These are phyloP conservation scores for Ichthyophthirius multifiliis DNA, from an alignment of 169 alveolate genomes.

Conservation along the genomic window DNA sequence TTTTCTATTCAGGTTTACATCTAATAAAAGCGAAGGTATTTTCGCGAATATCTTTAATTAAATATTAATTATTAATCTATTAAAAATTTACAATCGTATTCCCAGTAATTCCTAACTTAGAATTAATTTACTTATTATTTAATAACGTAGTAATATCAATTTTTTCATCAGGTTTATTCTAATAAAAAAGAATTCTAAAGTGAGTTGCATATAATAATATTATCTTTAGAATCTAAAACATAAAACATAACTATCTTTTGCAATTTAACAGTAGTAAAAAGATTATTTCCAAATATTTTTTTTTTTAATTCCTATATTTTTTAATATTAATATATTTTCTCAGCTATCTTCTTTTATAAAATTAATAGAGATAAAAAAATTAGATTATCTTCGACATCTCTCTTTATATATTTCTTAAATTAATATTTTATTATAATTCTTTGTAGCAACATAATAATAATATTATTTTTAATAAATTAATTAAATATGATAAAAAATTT, in stretches of 20 bases:
- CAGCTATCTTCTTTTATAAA: conserved; percentile 66
- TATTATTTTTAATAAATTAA: too few species aligned
- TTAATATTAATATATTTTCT: conserved; percentile 43
- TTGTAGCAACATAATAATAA: too few species aligned
- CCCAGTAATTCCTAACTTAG: background rate
- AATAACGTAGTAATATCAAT: background rate
- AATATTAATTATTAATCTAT: background rate
- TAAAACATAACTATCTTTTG: conserved; percentile 59
- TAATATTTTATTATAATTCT: conserved; percentile 28
- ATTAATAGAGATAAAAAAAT: conserved; percentile 73
- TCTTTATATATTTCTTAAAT: conserved; percentile 37
- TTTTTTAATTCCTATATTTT: conserved; percentile 52
- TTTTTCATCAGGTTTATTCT: background rate
- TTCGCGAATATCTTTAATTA: background rate
- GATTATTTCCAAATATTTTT: conserved; percentile 84
- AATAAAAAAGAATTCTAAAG: too few species aligned
- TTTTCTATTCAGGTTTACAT: conserved; percentile 31
- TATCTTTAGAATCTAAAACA: background rate
- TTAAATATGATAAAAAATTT: too few species aligned
- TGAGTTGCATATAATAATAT: background rate
- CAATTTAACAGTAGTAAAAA: conserved; percentile 76
- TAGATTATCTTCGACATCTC: conserved; percentile 64
- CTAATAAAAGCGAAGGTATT: conserved; percentile 31
- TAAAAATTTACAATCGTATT: background rate
- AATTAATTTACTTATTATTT: background rate